Percentiles rank a stretch among this genome's conserved stretches.
These are phyloP conservation scores for Aspergillus ibericus DNA, from an alignment of 2,329 filamentous ascomycete genomes.

Conservation along the genomic window DNA sequence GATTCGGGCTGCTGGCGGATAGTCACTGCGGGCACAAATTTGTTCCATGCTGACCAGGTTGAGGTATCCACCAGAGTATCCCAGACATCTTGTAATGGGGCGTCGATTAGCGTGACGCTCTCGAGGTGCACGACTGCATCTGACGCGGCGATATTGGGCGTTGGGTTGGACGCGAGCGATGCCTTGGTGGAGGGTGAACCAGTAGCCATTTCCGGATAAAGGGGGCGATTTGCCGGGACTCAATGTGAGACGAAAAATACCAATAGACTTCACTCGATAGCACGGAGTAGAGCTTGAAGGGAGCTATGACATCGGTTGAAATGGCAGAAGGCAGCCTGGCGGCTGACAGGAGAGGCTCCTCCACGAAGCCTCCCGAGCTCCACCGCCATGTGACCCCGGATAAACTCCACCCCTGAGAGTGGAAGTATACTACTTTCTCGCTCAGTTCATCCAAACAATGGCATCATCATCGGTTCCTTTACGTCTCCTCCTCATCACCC, in stretches of 20 bases:
- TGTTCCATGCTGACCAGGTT: slow-evolving; percentile 51
- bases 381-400: background rate
- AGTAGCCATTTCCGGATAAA: slow-evolving; percentile 12
- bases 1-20: slow-evolving; percentile 43
- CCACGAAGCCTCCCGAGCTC: background rate
- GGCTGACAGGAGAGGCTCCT: background rate
- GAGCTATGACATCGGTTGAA: background rate
- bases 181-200: slow-evolving; percentile 4
- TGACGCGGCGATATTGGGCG: slow-evolving; percentile 31
- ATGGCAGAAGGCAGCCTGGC: no score
- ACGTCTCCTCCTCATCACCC: no score
- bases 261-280: background rate
- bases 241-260: background rate
- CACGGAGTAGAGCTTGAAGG: background rate
- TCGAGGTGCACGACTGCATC: slow-evolving; percentile 33
- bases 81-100: slow-evolving; percentile 46
- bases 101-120: slow-evolving; percentile 41
- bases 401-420: background rate
- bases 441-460: background rate
- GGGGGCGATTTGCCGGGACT: background rate
- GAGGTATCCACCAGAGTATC: slow-evolving; percentile 46
- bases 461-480: background rate
- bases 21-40: slow-evolving; percentile 47
- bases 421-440: no score
- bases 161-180: slow-evolving; percentile 5